Conservation (phyloP, 2,329 filamentous ascomycete genomes). For the Gyromitra esculenta region DNA sequence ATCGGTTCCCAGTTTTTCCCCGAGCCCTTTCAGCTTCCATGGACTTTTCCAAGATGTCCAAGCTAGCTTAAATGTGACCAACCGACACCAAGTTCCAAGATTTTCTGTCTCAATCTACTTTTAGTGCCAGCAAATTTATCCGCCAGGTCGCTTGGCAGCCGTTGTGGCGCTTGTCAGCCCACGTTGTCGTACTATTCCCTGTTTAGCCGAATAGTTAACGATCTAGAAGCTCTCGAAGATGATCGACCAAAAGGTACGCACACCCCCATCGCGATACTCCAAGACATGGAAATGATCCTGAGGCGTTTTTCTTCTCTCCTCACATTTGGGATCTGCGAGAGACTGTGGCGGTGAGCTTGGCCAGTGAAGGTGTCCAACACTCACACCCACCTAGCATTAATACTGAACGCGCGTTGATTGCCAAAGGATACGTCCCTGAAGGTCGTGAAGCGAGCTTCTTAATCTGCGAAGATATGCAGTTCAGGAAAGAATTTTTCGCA, state of each 20-base stretch:
- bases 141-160: neutral
- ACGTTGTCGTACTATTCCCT: neutral
- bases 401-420: neutral
- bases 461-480: neutral
- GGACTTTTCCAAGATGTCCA: neutral
- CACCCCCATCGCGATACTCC: neutral
- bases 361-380: neutral
- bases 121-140: neutral
- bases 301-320: slow-evolving; percentile 1
- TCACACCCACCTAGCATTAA: neutral
- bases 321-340: neutral
- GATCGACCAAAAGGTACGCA: slow-evolving; percentile 3
- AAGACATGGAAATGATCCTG: slow-evolving; percentile 3
- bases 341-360: neutral
- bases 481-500: neutral
- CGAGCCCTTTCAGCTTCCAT: neutral
- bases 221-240: neutral
- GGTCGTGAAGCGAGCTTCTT: slow-evolving; percentile 1
- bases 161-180: neutral
- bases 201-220: neutral
- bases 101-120: neutral
- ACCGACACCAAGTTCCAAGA: neutral
- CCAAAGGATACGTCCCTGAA: neutral
- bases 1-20: slow-evolving; percentile 5
- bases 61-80: no score